A percentile compares a stretch with the other conserved stretches of the same genome.
Evolutionary conservation across 345 rosid genomes (phyloP).

Genomic region (Capsella bursapastoris): DNA sequence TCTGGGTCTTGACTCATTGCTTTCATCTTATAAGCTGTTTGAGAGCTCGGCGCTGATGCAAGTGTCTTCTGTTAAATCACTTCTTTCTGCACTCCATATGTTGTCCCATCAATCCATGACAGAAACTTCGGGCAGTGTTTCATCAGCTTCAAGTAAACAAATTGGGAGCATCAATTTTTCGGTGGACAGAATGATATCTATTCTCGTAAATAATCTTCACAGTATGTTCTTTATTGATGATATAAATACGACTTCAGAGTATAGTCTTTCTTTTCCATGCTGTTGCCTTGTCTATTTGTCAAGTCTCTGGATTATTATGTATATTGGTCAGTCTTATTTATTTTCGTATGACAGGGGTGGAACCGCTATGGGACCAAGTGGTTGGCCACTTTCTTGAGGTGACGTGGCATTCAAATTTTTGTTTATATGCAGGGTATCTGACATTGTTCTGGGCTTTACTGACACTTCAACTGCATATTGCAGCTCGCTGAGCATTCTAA

Average conservation of each 20-base stretch:
- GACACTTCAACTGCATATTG: constrained; percentile 48
- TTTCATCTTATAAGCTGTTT: constrained; percentile 69
- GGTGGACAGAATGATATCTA: constrained; percentile 92
- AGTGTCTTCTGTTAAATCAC: constrained; percentile 93
- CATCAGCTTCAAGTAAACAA: constrained; percentile 74
- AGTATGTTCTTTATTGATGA: constrained; percentile 58
- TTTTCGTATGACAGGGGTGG: constrained; percentile 64
- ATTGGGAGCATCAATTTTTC: constrained; percentile 85
- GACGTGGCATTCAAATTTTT: constrained; percentile 37
- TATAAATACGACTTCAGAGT: constrained; percentile 5
- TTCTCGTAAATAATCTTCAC: constrained; percentile 93
- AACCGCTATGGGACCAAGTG: constrained; percentile 94
- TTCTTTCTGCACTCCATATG: constrained; percentile 84
- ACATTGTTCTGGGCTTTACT: constrained; percentile 40
- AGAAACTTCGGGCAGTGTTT: constrained; percentile 69
- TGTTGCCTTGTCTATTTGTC: constrained; percentile 12
- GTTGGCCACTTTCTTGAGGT: constrained; percentile 95
- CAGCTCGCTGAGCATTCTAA: constrained; percentile 92
- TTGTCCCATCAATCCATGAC: constrained; percentile 85
- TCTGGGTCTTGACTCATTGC: constrained; percentile 48
- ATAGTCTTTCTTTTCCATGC: constrained; percentile 26
- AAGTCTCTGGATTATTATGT: constrained; percentile 18
- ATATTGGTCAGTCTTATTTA: constrained; percentile 21
- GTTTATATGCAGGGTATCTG: constrained; percentile 33
- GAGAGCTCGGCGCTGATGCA: constrained; percentile 99